Evolutionary conservation across 176 grass and related monocot genomes (phyloP), one percentile per base, ranked within the genome.

Genomic region (Musa troglodytarum): DNA sequence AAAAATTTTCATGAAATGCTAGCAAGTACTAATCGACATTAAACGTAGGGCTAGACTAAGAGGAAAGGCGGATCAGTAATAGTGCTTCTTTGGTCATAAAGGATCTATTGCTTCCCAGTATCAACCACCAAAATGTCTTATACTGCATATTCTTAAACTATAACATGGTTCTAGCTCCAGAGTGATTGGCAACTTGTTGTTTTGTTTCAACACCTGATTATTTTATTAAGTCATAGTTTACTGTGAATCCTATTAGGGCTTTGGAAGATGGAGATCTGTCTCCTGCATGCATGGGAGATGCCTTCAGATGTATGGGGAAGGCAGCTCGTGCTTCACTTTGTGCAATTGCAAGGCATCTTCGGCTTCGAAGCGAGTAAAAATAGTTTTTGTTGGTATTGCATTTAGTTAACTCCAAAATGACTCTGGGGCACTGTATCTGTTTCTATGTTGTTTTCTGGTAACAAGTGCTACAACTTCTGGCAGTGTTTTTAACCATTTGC

Each of bases 221-320:
- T 34, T 8, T 61, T n/a, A 17, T 51, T 49, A 50, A 50, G 19
- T 16, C 19, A 23, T 72, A 24, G 13, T 71, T 61, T 72, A 43
- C 52, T 80, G 10, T 65, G 68, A 70, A 77, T n/a, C 50, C 59
- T 74, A 10, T 68, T 68, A 88, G 88, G 69, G 53, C 79, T 54
- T 72, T 76, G 68, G 86, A 86, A 67, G 92, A 91, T 82, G 92
- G 88, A 76, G 86, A 96, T 15, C 16, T 84, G 63, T 69, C 81
- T 57, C 92, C 92, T 76, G 78, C 92, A 74, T 96, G 92, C 75
- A 86, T 88, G 92, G 58, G 65, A 43, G 92, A 96, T 80, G 83
- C 84, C 78, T 96, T 91, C 53, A 91, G 79, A 80, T 84, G 78
- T 74, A 70, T 96, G 77, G 92, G 88, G 68, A 86, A 88, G 75